Percentiles rank a stretch among this genome's conserved stretches.
Conservation (phyloP, 2,329 filamentous ascomycete species). For the Colletotrichum sp. region DNA sequence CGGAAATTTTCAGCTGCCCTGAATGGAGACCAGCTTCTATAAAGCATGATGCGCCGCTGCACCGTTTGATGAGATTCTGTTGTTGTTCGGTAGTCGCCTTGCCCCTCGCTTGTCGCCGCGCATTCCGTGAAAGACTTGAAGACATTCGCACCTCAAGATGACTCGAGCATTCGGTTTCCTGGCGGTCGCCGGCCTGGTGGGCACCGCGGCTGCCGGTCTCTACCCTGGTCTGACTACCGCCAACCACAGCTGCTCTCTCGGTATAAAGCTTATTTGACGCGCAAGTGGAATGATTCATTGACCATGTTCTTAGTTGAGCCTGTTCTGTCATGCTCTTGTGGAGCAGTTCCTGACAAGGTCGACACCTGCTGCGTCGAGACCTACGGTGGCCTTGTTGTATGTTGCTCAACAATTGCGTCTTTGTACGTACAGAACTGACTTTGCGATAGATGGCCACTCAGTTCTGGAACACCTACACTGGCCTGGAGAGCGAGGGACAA, state of each 20-base stretch:
- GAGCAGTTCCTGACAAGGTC: conserved; percentile 47
- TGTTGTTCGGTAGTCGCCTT: background rate
- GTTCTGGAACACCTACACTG: conserved; percentile 70
- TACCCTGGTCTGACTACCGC: conserved; percentile 49
- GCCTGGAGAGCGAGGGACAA: conserved; percentile 61
- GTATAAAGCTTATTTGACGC: conserved; percentile 29
- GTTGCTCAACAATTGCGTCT: conserved; percentile 5
- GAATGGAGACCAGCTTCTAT: background rate
- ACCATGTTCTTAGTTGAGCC: conserved; percentile 27
- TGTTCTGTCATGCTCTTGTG: conserved; percentile 53
- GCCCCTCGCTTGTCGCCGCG: background rate
- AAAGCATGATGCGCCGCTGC: background rate
- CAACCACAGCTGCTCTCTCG: conserved; percentile 63
- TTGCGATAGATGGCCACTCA: conserved; percentile 57
- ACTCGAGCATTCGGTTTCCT: conserved; percentile 26
- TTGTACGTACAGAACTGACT: background rate
- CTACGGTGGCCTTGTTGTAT: conserved; percentile 62
- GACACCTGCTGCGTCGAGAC: conserved; percentile 72
- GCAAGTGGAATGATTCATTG: background rate
- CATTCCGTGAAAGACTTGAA: background rate
- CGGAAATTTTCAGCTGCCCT: background rate
- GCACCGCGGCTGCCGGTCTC: conserved; percentile 39
- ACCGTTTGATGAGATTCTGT: too few relatives aligned
- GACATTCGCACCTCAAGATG: conserved; percentile 25
- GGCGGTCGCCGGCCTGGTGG: conserved; percentile 29